Conservation (phyloP, 2,329 filamentous ascomycete genomes). For the Pseudogymnoascus pannorum region DNA sequence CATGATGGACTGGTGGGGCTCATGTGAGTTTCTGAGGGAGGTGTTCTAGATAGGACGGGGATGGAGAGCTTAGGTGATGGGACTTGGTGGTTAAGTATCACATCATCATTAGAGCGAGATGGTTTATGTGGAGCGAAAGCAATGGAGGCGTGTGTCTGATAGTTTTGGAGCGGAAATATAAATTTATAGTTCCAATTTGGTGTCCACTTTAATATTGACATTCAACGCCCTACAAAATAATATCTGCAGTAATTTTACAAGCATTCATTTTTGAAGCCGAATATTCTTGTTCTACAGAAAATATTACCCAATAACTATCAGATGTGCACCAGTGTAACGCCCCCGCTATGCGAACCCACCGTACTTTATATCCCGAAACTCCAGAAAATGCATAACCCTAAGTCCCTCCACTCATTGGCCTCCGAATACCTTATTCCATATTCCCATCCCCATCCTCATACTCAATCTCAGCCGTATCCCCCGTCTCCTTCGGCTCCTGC, state of each 20-base stretch:
- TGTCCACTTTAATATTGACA: background rate
- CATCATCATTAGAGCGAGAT: no score
- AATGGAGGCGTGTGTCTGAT: no score
- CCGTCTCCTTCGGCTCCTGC: slow-evolving; percentile 80
- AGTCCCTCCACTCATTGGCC: background rate
- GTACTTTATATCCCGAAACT: background rate
- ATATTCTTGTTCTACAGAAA: background rate
- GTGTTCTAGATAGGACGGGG: no score
- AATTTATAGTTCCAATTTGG: background rate
- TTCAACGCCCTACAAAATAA: background rate
- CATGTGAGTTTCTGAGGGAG: no score
- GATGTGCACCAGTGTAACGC: background rate
- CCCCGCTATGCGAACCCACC: background rate
- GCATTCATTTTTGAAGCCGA: background rate
- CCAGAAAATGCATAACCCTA: background rate
- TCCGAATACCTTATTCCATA: background rate
- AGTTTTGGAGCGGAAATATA: no score
- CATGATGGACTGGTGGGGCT: no score
- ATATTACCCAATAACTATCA: background rate
- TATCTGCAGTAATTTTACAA: background rate
- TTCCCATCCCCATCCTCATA: slow-evolving; percentile 35
- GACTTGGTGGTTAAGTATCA: no score
- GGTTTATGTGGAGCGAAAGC: no score
- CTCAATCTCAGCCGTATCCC: slow-evolving; percentile 52
- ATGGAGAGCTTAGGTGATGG: no score